Base-by-base conservation (phyloP, 2,329 filamentous ascomycete species). In the Paraconiothyrium sp. region DNA sequence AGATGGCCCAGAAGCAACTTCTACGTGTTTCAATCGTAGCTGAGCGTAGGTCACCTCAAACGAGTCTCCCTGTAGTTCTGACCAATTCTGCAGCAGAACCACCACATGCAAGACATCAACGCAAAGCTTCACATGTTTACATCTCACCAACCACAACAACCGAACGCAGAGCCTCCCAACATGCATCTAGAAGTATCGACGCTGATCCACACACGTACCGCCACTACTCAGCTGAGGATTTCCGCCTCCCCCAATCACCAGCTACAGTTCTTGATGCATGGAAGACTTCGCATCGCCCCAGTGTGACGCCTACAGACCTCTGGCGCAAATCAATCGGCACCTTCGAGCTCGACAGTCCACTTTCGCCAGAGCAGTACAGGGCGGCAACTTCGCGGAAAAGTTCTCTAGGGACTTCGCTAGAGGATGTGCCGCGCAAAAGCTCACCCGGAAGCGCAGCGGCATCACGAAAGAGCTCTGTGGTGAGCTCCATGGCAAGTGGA, bases 181-280 rank as follows among this genome's bases (percentile, higher is more conserved):
- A 51, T 6, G 32, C 48, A 5, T 55, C 35, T 27, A 27, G 30
- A 7, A 32, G 8, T 46, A 24, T 46, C 43, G n/a, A 37, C n/a
- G 32, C 34, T 14, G 41, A 46, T 14, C 52, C 52, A 22, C 22
- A 14, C 16, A 35, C n/a, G 1, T 46, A 55, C n/a, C 39, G 41
- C 10, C 52, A 46, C 39, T 55, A 34, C 52, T 55, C 52, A 16
- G 52, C 52, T 16, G 52, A 55, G 24, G n/a, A 55, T 10, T 55
- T 55, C 41, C 27, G 27, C 27, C 24, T 55, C n/a, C 52, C 52
- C 9, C 27, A 55, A 22, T 32, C 39, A 35, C 27, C 39, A 10
- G 20, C 39, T 11, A 35, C 27, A 24, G 13, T 16, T 6, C 32
- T 30, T 22, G 27, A 30, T 35, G 20, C 22, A 1, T 55, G 52